Percentiles rank a stretch among this genome's conserved stretches.
phyloP scores from a whole-genome alignment of 306 rosid genomes.

The apple (Malus domestica) region DNA sequence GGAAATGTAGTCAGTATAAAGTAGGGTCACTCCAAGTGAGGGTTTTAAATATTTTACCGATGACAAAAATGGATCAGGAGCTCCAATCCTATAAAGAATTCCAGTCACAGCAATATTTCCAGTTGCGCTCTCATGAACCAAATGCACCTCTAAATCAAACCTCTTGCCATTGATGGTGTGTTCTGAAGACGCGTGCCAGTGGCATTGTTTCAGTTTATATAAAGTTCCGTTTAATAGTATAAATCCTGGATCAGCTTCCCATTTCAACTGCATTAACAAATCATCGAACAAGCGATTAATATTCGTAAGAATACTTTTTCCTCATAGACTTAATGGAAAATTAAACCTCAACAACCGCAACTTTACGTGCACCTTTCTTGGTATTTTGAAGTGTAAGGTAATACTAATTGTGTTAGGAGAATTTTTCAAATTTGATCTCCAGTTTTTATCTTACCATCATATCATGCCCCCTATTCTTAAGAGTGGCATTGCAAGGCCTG shows the following conservation, averaged over 20 bases:
- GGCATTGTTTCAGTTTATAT: conserved; percentile 47
- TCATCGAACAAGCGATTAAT: background rate
- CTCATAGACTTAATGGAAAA: background rate
- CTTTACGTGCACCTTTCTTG: background rate
- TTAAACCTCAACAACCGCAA: background rate
- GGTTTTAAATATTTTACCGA: conserved; percentile 22
- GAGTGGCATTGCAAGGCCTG: conserved; percentile 49
- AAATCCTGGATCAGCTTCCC: conserved; percentile 33
- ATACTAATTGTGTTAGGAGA: background rate
- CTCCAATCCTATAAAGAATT: conserved; percentile 41
- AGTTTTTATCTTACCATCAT: conserved; percentile 36
- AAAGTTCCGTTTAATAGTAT: conserved; percentile 39
- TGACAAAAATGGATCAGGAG: conserved; percentile 43
- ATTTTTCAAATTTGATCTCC: background rate
- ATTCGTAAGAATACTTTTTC: background rate
- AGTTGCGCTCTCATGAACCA: conserved; percentile 47
- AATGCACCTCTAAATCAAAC: conserved; percentile 56
- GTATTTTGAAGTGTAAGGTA: background rate
- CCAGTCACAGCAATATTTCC: conserved; percentile 53
- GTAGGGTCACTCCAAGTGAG: background rate
- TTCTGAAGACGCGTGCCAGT: conserved; percentile 86
- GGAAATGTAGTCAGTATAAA: background rate
- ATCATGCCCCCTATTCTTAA: conserved; percentile 67
- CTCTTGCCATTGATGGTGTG: conserved; percentile 53
- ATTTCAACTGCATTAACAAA: conserved; percentile 38